phyloP scores from a whole-genome alignment of 352 stramenopile genomes.

The Phytopythium aichiense region DNA sequence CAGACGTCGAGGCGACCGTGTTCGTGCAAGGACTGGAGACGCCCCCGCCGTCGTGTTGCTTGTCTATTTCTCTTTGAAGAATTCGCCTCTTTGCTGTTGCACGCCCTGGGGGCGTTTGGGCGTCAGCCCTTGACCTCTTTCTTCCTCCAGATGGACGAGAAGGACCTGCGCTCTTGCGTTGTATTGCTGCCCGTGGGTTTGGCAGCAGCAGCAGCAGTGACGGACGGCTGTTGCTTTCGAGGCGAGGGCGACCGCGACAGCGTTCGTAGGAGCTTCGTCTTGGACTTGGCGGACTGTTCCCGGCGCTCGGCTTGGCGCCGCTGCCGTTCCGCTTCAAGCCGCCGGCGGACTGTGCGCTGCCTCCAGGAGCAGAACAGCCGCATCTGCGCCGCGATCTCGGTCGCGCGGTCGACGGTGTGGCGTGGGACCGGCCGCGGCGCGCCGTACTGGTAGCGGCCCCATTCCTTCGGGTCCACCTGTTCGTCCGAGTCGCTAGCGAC shows the following conservation, averaged over 20 bases:
- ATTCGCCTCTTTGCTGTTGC: background rate
- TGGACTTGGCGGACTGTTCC: conserved; percentile 14
- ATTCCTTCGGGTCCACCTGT: conserved; percentile 56
- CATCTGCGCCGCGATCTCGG: conserved; percentile 45
- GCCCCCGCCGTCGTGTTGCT: background rate
- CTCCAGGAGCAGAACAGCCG: conserved; percentile 57
- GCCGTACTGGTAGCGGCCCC: conserved; percentile 52
- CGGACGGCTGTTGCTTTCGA: background rate
- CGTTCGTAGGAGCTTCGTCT: background rate
- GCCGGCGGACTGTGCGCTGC: conserved; percentile 30
- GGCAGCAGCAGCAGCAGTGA: background rate
- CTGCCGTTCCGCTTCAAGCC: conserved; percentile 28
- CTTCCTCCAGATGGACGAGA: conserved; percentile 3
- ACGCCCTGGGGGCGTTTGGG: background rate
- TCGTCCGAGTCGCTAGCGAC: conserved; percentile 55
- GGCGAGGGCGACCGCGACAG: background rate
- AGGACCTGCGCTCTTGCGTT: background rate
- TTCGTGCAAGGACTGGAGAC: background rate
- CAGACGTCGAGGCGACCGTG: background rate
- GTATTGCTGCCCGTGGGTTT: background rate
- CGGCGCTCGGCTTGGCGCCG: conserved; percentile 13
- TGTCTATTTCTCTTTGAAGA: background rate
- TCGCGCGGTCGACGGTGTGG: conserved; percentile 42
- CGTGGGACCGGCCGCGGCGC: conserved; percentile 34
- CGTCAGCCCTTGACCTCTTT: background rate